Conservation (phyloP, 768 basidiomycete genomes). For the Boletus rufocinnamomeus region DNA sequence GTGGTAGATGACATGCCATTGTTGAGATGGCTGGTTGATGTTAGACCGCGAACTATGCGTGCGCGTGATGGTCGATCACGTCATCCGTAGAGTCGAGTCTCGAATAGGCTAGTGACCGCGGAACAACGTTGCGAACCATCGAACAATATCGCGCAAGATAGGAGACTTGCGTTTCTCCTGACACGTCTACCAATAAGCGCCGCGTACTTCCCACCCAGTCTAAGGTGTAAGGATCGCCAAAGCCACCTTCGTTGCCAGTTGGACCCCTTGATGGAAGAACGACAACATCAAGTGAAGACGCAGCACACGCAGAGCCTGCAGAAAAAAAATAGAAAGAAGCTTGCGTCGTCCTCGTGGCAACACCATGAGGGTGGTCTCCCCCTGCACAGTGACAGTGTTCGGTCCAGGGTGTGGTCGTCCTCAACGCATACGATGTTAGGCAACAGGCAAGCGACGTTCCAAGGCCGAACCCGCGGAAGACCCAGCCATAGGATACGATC, state of each 20-base stretch:
- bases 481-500: background rate
- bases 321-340: background rate
- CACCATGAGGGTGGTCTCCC: background rate
- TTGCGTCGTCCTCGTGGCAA: background rate
- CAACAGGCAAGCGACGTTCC: background rate
- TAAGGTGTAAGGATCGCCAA: background rate
- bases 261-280: background rate
- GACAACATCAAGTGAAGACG: background rate
- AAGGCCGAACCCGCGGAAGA: background rate
- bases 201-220: background rate
- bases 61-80: background rate
- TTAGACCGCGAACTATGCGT: background rate
- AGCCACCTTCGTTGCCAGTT: no score
- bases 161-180: background rate
- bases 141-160: background rate
- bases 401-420: background rate
- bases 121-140: background rate
- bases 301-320: background rate
- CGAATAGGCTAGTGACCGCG: background rate
- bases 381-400: background rate
- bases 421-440: background rate
- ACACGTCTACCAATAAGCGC: background rate
- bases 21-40: background rate
- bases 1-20: background rate
- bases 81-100: background rate